Conservation (phyloP, 345 rosid genomes). For the Euphorbia tirucalli region DNA sequence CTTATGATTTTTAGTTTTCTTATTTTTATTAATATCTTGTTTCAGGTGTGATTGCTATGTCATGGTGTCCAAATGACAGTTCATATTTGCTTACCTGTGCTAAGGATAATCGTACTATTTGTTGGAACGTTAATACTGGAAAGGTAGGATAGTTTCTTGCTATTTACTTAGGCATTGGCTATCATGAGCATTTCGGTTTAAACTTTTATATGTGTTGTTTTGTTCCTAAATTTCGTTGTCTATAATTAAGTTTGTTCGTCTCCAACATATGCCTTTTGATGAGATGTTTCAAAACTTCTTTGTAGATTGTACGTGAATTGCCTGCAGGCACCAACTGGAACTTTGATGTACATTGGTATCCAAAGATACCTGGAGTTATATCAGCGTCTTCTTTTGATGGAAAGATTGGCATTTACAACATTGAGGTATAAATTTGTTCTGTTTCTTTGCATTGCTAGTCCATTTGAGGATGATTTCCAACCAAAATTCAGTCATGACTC, state of each 20-base stretch:
- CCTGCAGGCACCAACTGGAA: slow-evolving; percentile 98
- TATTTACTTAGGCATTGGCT: no score
- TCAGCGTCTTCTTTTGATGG: slow-evolving; percentile 98
- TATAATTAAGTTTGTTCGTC: neutral
- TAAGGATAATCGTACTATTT: slow-evolving; percentile 94
- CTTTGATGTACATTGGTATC: slow-evolving; percentile 98
- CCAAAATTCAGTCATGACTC: neutral
- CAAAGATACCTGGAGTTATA: slow-evolving; percentile 91
- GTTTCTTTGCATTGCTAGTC: neutral
- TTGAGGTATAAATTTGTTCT: slow-evolving; percentile 59
- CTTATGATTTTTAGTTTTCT: neutral
- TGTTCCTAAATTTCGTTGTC: neutral
- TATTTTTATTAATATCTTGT: neutral
- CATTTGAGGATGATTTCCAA: neutral
- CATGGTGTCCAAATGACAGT: slow-evolving; percentile 96
- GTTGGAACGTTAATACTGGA: slow-evolving; percentile 92
- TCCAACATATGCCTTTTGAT: neutral
- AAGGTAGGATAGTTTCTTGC: slow-evolving; percentile 49
- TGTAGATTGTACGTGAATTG: slow-evolving; percentile 82
- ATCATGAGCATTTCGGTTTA: neutral
- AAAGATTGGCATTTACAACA: slow-evolving; percentile 86
- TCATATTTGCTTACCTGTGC: slow-evolving; percentile 96
- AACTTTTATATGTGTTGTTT: neutral
- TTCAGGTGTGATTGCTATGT: slow-evolving; percentile 98
- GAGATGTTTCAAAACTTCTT: neutral